Base-by-base conservation (phyloP, 2,329 filamentous ascomycete species). In the Arachnopeziza araneosa region DNA sequence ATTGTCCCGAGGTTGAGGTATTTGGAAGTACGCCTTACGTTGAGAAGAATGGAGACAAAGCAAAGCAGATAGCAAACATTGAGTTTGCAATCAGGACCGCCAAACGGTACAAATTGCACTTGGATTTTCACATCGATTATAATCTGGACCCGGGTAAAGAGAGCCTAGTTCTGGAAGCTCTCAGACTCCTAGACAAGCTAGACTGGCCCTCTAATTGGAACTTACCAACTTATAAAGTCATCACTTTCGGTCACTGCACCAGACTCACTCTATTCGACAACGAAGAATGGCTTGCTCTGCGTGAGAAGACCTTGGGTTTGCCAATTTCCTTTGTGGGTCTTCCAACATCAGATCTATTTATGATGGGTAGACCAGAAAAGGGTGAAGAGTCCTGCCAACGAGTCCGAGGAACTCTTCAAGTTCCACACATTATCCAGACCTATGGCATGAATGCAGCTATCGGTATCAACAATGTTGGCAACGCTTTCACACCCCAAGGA, bases 101-200 rank as follows among this genome's bases (percentile, higher is more conserved):
- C 1, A 69, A 85, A 48, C 63, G 74, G 23, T 69, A 78, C 49
- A 68, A 72, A 1, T 77, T 85, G 55, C 83, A 88, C 69, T 72
- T 91, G 5, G 88, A 91, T 67, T 84, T 90, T 52, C 88, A 91
- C 69, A 77, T 91, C 6, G 88, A 91, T 71, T 90, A 91, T 70
- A 85, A 85, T 59, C 75, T 90, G 2, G 79, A 86, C 56, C 61
- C 73, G 1, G 66, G 69, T 1, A 77, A 73, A 52, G 76, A 80
- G 55, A 75, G 83, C 0, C 73, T 85, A 57, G 73, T 86, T 0
- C 82, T 80, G 74, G 73, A 79, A 50, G 81, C 85, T 1, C 59
- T 90, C 23, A 68, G 79, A 0, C 71, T 75, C 0, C 74, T 90
- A 14, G 76, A 78, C 59, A 70, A 74, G 14, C 71, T 76, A 24